A percentile compares a stretch with the other conserved stretches of the same genome.
Conservation (phyloP, 2,329 filamentous ascomycete genomes). For the Colletotrichum tamarilloi region DNA sequence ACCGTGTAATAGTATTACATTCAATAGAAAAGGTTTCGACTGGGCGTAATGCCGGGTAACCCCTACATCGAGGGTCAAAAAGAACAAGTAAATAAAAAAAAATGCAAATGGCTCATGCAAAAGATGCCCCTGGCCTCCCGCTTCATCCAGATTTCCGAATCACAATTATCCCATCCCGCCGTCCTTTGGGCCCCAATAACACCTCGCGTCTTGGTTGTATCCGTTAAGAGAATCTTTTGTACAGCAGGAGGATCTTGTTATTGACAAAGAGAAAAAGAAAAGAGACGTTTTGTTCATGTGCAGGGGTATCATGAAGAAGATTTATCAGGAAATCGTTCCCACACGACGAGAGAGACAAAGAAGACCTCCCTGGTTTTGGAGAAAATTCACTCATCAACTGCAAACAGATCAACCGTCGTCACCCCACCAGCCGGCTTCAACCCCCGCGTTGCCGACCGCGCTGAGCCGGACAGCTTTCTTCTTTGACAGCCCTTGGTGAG, state of each 20-base stretch:
- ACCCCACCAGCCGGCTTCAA: slow-evolving; percentile 52
- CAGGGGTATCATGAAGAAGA: slow-evolving; percentile 36
- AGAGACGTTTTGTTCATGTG: slow-evolving; percentile 11
- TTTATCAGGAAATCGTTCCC: slow-evolving; percentile 14
- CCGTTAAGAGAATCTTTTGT: slow-evolving; percentile 1
- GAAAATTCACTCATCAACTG: background rate
- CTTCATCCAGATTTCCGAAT: slow-evolving; percentile 1
- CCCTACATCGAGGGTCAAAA: background rate
- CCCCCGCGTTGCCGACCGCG: slow-evolving; percentile 48
- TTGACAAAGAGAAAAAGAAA: slow-evolving; percentile 32
- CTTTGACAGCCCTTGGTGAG: slow-evolving; percentile 39
- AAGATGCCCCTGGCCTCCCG: slow-evolving; percentile 13
- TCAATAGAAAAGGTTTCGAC: slow-evolving; percentile 5
- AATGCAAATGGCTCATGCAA: slow-evolving; percentile 16
- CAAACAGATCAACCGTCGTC: slow-evolving; percentile 45
- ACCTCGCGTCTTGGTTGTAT: slow-evolving; percentile 18
- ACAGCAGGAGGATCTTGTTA: slow-evolving; percentile 9
- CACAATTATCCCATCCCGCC: background rate
- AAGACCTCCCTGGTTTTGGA: background rate
- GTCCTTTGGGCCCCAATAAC: slow-evolving; percentile 3
- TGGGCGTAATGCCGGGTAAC: background rate
- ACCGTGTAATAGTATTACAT: slow-evolving; percentile 25
- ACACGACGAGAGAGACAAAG: background rate
- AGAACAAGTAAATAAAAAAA: background rate
- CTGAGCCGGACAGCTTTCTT: slow-evolving; percentile 56